Base-by-base conservation (phyloP, 2,329 filamentous ascomycete species). In the Magnaporthiopsis rhizophila region DNA sequence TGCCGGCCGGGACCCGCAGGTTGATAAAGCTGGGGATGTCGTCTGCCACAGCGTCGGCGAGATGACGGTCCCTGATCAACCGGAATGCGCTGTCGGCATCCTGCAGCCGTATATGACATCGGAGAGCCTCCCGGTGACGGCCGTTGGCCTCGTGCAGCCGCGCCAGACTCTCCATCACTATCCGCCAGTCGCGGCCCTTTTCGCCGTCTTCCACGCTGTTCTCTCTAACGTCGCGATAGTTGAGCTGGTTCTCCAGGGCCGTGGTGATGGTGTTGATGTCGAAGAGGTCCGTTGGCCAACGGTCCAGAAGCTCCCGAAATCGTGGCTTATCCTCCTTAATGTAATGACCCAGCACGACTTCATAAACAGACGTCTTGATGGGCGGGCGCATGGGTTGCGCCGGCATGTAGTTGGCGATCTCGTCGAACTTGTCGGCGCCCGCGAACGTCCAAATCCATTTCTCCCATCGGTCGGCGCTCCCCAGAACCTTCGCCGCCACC, bases 371-470 rank as follows among this genome's bases (percentile, higher is more conserved):
- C 0, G 88, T 87, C 0, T 92, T 88, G 15, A 99, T 82, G 0
- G 91, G 89, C 9, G 93, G 93, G 34, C 85, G 85, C 73, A 96
- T 82, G n/a, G 87, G 86, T 63, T 88, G 84, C 1, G 85, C 87
- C 0, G 95, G 95, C 36, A 99, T 90, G 71, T 89, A 88, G 50
- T 89, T 84, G 6, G 90, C 89, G 66, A 99, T 97, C 69, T 97
- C 93, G 73, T 97, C 91, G 70, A 96, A 92, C 71, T 88, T 92
- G 68, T 91, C 85, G 2, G 90, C 89, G 57, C 92, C 89, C 9
- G 92, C 91, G 76, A 99, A 99, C 0, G 86, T 89, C 86, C 90
- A 96, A 6, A 96, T 89, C 92, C 94, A 98, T 71, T 96, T 91
- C 77, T 98, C 93, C 95, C 95, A 99, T 69, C 89, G 82, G 61